Conservation (phyloP, 2,329 filamentous ascomycete genomes). For the Dothideomycetes sp. region DNA sequence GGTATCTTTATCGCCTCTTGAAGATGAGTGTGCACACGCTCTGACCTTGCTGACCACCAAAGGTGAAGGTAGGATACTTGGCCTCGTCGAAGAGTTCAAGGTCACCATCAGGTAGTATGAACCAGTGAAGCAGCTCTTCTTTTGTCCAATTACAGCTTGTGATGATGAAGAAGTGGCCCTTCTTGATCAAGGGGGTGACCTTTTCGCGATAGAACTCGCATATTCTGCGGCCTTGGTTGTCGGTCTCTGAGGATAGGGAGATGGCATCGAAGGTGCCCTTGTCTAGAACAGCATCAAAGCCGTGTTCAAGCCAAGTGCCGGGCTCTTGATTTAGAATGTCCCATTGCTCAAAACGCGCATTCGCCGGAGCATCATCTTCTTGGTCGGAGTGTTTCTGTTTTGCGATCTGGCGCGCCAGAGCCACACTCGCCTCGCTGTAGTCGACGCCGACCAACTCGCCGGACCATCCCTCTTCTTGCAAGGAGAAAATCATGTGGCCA, state of each 20-base stretch:
- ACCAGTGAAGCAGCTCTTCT: conserved; percentile 71
- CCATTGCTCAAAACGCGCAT: conserved; percentile 40
- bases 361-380: conserved; percentile 14
- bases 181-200: conserved; percentile 57
- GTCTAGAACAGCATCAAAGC: conserved; percentile 89
- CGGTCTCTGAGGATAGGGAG: conserved; percentile 54
- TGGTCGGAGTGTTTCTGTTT: conserved; percentile 12
- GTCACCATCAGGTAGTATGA: conserved; percentile 39
- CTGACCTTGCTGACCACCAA: conserved; percentile 80
- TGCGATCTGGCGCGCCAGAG: conserved; percentile 56
- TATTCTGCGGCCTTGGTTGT: conserved; percentile 44
- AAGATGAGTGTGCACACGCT: conserved; percentile 85
- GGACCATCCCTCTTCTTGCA: conserved; percentile 56
- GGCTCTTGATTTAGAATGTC: conserved; percentile 36
- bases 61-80: conserved; percentile 76
- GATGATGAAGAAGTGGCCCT: conserved; percentile 65
- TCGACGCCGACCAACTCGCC: conserved; percentile 77
- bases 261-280: conserved; percentile 98
- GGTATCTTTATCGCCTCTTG: conserved; percentile 26
- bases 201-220: conserved; percentile 65
- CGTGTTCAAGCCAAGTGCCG: conserved; percentile 47
- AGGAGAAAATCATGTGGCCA: conserved; percentile 76
- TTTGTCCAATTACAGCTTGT: conserved; percentile 99
- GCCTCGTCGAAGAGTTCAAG: conserved; percentile 58
- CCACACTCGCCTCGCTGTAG: conserved; percentile 66